Evolutionary conservation across 2,329 filamentous ascomycete species (phyloP), one percentile per base, ranked within the genome.

Genomic region (Aureobasidium sp.): DNA sequence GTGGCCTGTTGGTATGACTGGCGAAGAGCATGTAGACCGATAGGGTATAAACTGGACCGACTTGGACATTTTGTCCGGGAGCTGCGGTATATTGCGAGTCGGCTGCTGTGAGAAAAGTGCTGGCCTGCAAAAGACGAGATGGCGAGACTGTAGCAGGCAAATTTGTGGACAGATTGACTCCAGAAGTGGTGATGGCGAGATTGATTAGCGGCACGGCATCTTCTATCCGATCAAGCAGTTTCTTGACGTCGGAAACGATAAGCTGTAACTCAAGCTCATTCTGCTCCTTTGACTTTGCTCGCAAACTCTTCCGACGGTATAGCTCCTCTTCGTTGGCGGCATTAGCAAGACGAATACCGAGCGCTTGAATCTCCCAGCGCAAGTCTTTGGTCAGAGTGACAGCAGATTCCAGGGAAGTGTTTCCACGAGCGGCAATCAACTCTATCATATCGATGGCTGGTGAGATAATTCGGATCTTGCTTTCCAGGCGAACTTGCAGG

Each of bases 1-100:
- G 79, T 3, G 79, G 76, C 42, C 83, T 76, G 47, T 78, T 77
- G 3, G 86, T 78, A 73, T 97, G 91, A 1, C 91, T 89, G 2
- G 87, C 81, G 69, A 97, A 99, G 0, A 97, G 82, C 91, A 97
- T 97, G 74, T 97, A 99, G 67, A 97, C 77, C 0, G 92, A 96
- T 8, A 97, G 74, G 0, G 84, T 88, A 69, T 97, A 97, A 0
- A 86, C 84, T 0, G 93, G 91, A 0, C 94, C 94, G 63, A 97
- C 88, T 70, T 97, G 91, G 49, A 90, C 85, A 0, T 87, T 81
- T 10, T 78, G 76, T 0, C 77, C 80, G 6, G 86, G 82, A 44
- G 84, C 79, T 65, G 85, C 80, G 2, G 84, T 83, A 73, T 94
- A 97, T 65, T 91, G 88, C 0, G 86, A 88, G 72, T 99, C 94